Conservation (phyloP, 2,329 filamentous ascomycete genomes). For the Penicillium thymicola region DNA sequence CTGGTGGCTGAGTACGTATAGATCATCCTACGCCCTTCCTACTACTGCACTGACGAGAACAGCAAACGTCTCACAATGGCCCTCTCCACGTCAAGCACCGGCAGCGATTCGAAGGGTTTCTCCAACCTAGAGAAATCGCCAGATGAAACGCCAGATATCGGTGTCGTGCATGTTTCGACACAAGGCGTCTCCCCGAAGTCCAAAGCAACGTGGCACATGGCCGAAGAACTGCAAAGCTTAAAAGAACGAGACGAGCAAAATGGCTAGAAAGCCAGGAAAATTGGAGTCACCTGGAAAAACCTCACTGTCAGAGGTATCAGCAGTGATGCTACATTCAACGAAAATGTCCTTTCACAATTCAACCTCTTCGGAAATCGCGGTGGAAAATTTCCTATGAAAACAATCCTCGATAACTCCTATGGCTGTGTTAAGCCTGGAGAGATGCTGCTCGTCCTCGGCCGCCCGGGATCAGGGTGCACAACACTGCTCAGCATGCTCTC, state of each 20-base stretch:
- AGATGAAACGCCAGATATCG: too few species aligned
- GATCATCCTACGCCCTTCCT: too few species aligned
- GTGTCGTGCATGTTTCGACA: too few species aligned
- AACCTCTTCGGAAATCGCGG: neutral
- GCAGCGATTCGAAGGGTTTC: too few species aligned
- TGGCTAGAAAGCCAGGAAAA: neutral
- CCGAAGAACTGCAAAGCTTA: neutral
- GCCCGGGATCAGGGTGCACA: constrained; percentile 54
- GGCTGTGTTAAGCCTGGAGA: neutral
- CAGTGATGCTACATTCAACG: neutral
- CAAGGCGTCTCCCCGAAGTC: too few species aligned
- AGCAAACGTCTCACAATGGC: too few species aligned
- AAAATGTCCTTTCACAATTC: neutral
- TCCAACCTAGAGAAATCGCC: too few species aligned
- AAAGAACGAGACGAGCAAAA: neutral
- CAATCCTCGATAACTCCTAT: neutral
- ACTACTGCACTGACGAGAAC: too few species aligned
- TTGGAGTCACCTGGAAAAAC: neutral
- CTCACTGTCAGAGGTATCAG: neutral
- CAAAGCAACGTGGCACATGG: neutral
- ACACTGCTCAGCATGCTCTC: constrained; percentile 66
- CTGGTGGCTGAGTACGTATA: too few species aligned
- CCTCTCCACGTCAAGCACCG: too few species aligned
- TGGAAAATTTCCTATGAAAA: neutral
- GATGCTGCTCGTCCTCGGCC: neutral